Evolutionary conservation across 129 eudicot species (phyloP), one percentile per base, ranked within the genome.

Genomic region (Flaveria brownii): DNA sequence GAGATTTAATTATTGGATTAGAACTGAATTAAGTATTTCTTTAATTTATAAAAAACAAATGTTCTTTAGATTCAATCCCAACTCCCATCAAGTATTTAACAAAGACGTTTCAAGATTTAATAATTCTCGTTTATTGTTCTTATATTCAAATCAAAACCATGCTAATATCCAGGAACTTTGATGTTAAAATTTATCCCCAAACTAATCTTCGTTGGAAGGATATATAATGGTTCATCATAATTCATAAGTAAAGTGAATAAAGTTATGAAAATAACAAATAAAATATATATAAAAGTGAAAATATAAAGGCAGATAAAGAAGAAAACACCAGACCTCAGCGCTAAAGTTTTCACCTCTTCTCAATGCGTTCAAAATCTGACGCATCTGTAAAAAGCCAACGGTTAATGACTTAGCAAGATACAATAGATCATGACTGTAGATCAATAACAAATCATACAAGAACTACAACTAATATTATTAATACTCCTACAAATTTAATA

Each of bases 351-450:
- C 91, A 30, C 90, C 86, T 86, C 97, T 91, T 71, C 95, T 79
- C 85, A 88, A 78, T 14, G 88, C 92, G 80, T 80, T 81, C 82
- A 89, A 75, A 75, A 91, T 83, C n/a, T 91, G 92, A 17, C 96
- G 97, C 85, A 91, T 87, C 97, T 91, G 92, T 82, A 39, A 68
- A 17, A 81, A 36, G 8, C 49, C 59, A 39, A 15, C 41, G 59
- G 42, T 54, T 71, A 33, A 47, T 62, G 47, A 60, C 70, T 45
- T 26, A 15, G 17, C 25, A 74, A 42, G 46, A 76, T 60, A 36
- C n/a, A 41, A 43, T 78, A 57, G 39, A 59, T 69, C 62, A 69
- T 46, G 14, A 11, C 11, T 46, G 39, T 33, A 14, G 14, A 30
- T 50, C 5, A 33, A 51, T 50, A 56, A 67, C 25, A 20, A 51